phyloP scores from a whole-genome alignment of 73 alveolate genomes.

The Paramecium tetraurelia region DNA sequence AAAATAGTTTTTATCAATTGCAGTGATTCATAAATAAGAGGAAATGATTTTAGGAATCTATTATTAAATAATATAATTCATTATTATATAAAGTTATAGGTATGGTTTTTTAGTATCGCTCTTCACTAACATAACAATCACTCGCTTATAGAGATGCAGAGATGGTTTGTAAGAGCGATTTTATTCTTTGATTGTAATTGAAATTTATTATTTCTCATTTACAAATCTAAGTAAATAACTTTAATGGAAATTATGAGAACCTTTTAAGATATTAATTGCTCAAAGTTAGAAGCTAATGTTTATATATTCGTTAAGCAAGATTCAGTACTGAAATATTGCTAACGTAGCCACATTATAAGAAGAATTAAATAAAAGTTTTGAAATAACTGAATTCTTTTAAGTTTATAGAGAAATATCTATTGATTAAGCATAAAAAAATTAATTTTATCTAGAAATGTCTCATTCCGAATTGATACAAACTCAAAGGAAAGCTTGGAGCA shows the following conservation, averaged over 20 bases:
- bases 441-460: neutral
- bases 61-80: too few species aligned
- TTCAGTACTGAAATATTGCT: neutral
- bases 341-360: neutral
- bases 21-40: too few species aligned
- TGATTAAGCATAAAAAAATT: neutral
- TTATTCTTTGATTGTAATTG: too few species aligned
- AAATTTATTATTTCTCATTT: too few species aligned
- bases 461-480: neutral
- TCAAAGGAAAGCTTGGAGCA: slow-evolving; percentile 50
- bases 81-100: too few species aligned
- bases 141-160: too few species aligned
- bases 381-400: neutral
- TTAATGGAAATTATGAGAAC: neutral
- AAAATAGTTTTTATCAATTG: too few species aligned
- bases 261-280: neutral
- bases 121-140: too few species aligned
- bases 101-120: too few species aligned
- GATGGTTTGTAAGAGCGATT: too few species aligned
- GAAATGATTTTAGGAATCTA: too few species aligned
- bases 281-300: neutral
- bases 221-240: too few species aligned
- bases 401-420: neutral
- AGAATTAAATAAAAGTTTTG: neutral
- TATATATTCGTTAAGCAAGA: neutral